Base-by-base conservation (phyloP, 352 stramenopile genomes). In the Phytophthora nicotianae region DNA sequence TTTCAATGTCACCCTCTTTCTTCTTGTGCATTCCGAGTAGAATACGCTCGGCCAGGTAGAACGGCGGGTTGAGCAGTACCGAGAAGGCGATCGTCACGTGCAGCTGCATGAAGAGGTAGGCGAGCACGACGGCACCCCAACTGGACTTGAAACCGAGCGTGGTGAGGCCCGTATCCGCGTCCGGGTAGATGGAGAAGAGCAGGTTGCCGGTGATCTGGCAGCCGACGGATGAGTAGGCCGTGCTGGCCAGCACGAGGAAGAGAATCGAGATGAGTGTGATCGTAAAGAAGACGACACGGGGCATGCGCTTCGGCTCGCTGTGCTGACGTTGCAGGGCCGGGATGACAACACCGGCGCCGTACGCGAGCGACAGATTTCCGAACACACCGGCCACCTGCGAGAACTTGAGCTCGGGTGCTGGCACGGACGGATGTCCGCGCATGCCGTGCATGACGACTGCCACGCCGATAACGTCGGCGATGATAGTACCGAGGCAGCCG, bases 1-100 rank as follows among this genome's bases (percentile, higher is more conserved):
- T 63, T 50, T 75, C 72, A 5, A 77, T 65, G 32, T 78, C 70
- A 8, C 65, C 50, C 9, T 42, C 16, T 26, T 66, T 70, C 47
- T 64, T 71, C 72, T 84, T 68, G 72, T 88, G 77, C 75, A 89
- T 83, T 10, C 75, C 75, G 4, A 71, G 50, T 1, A 61, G 6
- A 11, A 67, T 1, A 14, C 63, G 63, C 33, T 71, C 63, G 19
- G 43, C 23, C 27, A 89, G 62, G 70, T 80, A 89, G 48, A 89
- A 83, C 13, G 74, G 70, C 14, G 80, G 80, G 57, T 82, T 77
- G 21, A 86, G 46, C 32, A 89, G 68, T n/a, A 87, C 75, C 19
- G 75, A 74, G 43, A 87, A 89, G 19, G 73, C 80, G 41, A 89
- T 81, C 5, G 65, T 70, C 16, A 74, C 47, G 50, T 74, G 65